Percentiles rank a stretch among this genome's conserved stretches.
Evolutionary conservation across 148 eudicot species (phyloP).

Genomic region (Rhododendron ferrugineum): DNA sequence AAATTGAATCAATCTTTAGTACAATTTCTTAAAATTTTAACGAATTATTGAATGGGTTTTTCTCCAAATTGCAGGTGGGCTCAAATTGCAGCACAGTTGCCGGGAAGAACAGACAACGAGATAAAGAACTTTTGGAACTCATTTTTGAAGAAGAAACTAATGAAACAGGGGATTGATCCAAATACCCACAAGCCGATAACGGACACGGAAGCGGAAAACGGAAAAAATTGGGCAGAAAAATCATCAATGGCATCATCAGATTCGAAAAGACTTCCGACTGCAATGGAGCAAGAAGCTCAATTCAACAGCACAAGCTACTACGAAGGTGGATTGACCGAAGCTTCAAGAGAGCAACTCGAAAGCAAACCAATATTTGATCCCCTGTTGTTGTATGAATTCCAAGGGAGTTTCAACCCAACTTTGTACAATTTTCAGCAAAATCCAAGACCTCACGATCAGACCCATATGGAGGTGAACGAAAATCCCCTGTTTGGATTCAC

Average conservation of each 20-base stretch:
- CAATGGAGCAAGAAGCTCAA: conserved; percentile 23
- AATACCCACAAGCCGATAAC: conserved; percentile 58
- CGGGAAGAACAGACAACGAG: conserved; percentile 94
- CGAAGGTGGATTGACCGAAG: neutral
- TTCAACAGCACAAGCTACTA: conserved; percentile 9
- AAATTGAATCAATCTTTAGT: neutral
- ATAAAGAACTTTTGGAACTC: conserved; percentile 91
- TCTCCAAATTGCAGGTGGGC: conserved; percentile 68
- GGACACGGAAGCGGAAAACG: conserved; percentile 9
- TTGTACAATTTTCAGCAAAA: conserved; percentile 24
- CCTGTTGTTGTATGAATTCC: conserved; percentile 27
- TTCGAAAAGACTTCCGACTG: conserved; percentile 7
- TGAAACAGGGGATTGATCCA: conserved; percentile 82
- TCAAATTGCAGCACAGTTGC: conserved; percentile 80
- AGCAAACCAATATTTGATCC: conserved; percentile 30
- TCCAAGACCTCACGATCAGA: neutral
- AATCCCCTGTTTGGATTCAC: conserved; percentile 25
- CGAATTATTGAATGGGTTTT: neutral
- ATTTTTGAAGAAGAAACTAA: conserved; percentile 66
- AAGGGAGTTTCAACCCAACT: conserved; percentile 20
- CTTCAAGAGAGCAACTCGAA: conserved; percentile 19
- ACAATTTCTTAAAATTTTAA: neutral
- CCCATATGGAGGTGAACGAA: conserved; percentile 2
- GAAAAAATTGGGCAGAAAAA: conserved; percentile 10
- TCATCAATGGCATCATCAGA: conserved; percentile 1